Conservation (phyloP, 2,329 filamentous ascomycete genomes). For the Colletotrichum chrysophilum region DNA sequence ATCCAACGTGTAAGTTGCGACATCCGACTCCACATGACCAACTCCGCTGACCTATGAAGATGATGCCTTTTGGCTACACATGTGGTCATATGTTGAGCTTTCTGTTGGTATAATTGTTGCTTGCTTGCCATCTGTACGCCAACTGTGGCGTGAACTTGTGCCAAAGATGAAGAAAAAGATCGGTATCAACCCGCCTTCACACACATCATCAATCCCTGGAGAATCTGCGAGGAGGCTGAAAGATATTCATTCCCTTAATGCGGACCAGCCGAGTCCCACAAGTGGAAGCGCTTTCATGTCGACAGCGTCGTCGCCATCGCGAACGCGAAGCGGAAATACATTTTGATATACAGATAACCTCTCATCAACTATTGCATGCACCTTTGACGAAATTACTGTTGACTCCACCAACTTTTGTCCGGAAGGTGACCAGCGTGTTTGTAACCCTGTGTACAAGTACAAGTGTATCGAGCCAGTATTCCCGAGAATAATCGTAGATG, state of each 20-base stretch:
- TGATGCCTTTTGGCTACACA: slow-evolving; percentile 44
- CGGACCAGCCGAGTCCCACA: not conserved
- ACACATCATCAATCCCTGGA: not conserved
- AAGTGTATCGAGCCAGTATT: not conserved
- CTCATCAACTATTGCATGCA: not conserved
- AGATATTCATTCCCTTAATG: not conserved
- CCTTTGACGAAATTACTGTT: not conserved
- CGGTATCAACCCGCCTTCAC: not conserved
- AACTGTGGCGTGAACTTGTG: slow-evolving; percentile 4
- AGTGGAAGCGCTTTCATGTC: not conserved
- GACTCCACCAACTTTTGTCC: not conserved
- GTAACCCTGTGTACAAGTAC: too few species aligned
- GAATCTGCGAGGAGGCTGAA: not conserved
- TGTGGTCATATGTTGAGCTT: slow-evolving; percentile 52
- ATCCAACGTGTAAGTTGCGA: slow-evolving; percentile 35
- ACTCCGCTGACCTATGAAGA: slow-evolving; percentile 29
- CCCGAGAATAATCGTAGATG: not conserved
- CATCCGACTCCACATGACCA: not conserved
- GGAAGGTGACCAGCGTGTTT: too few species aligned
- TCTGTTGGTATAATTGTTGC: slow-evolving; percentile 48
- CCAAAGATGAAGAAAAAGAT: not conserved
- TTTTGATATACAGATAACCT: not conserved
- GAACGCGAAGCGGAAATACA: not conserved
- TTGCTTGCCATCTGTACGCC: slow-evolving; percentile 36
- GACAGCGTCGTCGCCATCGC: not conserved